Conservation (phyloP, 768 basidiomycete species). For the Porpolomopsis calyptriformis region DNA sequence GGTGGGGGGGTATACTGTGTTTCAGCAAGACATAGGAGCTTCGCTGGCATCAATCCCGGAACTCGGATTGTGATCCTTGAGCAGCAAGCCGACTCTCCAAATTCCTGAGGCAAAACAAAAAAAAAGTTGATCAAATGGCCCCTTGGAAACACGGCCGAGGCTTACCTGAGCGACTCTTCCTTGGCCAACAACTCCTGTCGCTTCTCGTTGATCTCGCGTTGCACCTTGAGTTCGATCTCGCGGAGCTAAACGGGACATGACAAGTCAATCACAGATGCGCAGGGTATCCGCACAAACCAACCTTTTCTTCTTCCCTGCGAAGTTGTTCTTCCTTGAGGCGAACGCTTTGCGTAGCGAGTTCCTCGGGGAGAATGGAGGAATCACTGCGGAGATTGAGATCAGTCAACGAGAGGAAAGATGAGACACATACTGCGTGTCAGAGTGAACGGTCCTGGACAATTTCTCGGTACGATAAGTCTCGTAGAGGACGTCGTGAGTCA, state of each 20-base stretch:
- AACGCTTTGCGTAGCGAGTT: conserved; percentile 92
- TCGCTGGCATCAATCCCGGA: conserved; percentile 43
- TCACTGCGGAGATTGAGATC: conserved; percentile 37
- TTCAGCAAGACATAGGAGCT: not conserved
- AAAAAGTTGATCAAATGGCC: not conserved
- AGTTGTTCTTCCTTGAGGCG: conserved; percentile 99
- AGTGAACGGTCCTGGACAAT: conserved; percentile 78
- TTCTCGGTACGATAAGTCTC: conserved; percentile 99
- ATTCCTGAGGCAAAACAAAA: conserved; percentile 39
- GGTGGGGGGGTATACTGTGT: not conserved
- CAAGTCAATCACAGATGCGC: conserved; percentile 1
- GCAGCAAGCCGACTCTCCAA: conserved; percentile 85
- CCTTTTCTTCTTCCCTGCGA: conserved; percentile 93
- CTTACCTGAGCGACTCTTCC: conserved; percentile 83
- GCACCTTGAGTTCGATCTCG: conserved; percentile 96
- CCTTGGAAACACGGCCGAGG: conserved; percentile 2
- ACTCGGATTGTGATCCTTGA: conserved; percentile 74
- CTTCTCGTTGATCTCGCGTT: conserved; percentile 96
- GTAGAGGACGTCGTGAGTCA: conserved; percentile 90
- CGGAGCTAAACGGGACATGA: conserved; percentile 49
- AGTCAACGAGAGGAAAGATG: conserved; percentile 13
- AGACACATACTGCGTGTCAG: conserved; percentile 56
- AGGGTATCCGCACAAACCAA: conserved; percentile 16
- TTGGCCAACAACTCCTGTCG: conserved; percentile 93
- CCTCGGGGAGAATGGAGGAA: conserved; percentile 88